A percentile compares a stretch with the other conserved stretches of the same genome.
phyloP scores from a whole-genome alignment of 2,329 filamentous ascomycete species.

The Mycosphaerelloides madeirae region DNA sequence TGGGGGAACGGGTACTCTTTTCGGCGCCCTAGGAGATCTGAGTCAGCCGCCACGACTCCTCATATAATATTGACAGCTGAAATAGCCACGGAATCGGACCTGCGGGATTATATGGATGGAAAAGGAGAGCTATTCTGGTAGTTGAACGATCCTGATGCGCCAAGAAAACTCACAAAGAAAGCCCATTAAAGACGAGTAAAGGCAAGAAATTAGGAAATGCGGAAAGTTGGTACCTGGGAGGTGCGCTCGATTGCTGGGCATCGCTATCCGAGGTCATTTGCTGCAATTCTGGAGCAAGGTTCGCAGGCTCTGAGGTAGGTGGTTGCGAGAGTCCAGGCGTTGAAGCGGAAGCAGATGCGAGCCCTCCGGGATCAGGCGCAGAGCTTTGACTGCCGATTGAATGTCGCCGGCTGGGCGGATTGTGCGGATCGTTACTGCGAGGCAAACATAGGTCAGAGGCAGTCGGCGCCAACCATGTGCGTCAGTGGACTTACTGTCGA shows the following conservation, averaged over 20 bases:
- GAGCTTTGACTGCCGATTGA: slow-evolving; percentile 23
- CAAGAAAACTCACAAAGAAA: slow-evolving; percentile 17
- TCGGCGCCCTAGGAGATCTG: slow-evolving; percentile 7
- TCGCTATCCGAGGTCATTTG: slow-evolving; percentile 4
- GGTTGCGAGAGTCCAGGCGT: not conserved
- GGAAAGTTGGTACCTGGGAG: slow-evolving; percentile 20
- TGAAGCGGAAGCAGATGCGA: slow-evolving; percentile 2
- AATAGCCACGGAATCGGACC: not conserved
- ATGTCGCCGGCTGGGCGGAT: slow-evolving; percentile 18
- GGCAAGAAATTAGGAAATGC: slow-evolving; percentile 11
- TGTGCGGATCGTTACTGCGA: slow-evolving; percentile 20
- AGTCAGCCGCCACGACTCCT: slow-evolving; percentile 7
- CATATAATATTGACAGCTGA: not conserved
- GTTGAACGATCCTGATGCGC: not conserved
- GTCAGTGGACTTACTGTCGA: slow-evolving; percentile 38
- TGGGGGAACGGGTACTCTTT: slow-evolving; percentile 14
- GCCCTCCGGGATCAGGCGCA: slow-evolving; percentile 7
- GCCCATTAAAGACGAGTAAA: slow-evolving; percentile 7
- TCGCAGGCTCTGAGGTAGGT: slow-evolving; percentile 1
- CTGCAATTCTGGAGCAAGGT: slow-evolving; percentile 5
- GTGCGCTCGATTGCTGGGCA: slow-evolving; percentile 7
- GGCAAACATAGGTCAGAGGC: not conserved
- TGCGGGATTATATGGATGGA: not conserved
- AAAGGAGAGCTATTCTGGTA: too few species aligned
- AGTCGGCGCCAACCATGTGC: not conserved